Conservation (phyloP, 257 asterid genomes). For the Avicennia marina region DNA sequence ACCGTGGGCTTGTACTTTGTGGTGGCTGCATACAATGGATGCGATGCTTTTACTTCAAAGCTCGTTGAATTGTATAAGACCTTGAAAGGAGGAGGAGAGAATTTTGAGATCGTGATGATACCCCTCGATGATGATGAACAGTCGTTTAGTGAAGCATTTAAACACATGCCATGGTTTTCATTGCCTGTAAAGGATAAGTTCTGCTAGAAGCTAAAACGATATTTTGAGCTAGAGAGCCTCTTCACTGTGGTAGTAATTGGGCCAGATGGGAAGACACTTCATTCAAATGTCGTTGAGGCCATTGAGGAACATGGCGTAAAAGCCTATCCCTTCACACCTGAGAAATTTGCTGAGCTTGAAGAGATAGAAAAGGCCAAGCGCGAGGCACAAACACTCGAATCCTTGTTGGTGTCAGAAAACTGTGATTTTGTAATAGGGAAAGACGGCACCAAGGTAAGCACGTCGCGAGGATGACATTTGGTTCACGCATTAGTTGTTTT, state of each 20-base stretch:
- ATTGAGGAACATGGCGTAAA: slow-evolving; percentile 65
- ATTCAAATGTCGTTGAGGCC: slow-evolving; percentile 59
- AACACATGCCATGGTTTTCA: slow-evolving; percentile 62
- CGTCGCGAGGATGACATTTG: neutral
- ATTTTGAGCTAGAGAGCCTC: slow-evolving; percentile 56
- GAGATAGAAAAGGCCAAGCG: slow-evolving; percentile 62
- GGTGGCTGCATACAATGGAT: slow-evolving; percentile 27
- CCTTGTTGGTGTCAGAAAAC: slow-evolving; percentile 58
- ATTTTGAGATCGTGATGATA: slow-evolving; percentile 77
- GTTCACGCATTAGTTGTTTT: neutral
- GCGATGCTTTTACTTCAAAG: slow-evolving; percentile 43
- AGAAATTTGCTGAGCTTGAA: slow-evolving; percentile 65
- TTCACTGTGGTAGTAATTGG: slow-evolving; percentile 77
- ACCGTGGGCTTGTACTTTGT: slow-evolving; percentile 60
- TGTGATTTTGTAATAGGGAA: slow-evolving; percentile 67
- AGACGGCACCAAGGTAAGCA: slow-evolving; percentile 60
- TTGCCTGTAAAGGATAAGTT: slow-evolving; percentile 63
- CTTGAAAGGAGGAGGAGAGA: slow-evolving; percentile 44
- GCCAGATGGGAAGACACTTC: slow-evolving; percentile 83
- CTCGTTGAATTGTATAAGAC: slow-evolving; percentile 44
- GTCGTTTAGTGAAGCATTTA: slow-evolving; percentile 39
- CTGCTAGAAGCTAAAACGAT: slow-evolving; percentile 46
- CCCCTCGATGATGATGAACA: slow-evolving; percentile 71
- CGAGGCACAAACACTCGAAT: slow-evolving; percentile 90
- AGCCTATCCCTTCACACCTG: slow-evolving; percentile 82